Conservation (phyloP, 805 yeast genomes). For the Cyberlindnera xishuangbannaensis region DNA sequence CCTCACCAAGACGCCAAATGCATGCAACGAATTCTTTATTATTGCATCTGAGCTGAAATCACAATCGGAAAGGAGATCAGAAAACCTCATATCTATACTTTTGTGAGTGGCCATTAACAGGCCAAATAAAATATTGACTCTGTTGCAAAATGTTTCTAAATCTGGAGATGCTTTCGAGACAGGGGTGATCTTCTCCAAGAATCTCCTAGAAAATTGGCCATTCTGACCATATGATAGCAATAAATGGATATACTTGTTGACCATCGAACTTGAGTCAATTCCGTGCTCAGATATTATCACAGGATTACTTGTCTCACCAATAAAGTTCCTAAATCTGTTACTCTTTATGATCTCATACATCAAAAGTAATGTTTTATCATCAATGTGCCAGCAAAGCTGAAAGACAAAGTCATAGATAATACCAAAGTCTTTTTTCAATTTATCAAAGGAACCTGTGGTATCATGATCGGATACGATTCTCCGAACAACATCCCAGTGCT, state of each 20-base stretch:
- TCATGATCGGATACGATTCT: slow-evolving; percentile 2
- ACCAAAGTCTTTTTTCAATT: slow-evolving; percentile 8
- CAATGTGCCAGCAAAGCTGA: slow-evolving; percentile 11
- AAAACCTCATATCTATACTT: slow-evolving; percentile 14
- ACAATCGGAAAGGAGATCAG: slow-evolving; percentile 10
- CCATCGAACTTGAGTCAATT: slow-evolving; percentile 10
- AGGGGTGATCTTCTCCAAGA: slow-evolving; percentile 20
- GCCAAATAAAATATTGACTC: slow-evolving; percentile 18
- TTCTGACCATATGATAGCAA: slow-evolving; percentile 7
- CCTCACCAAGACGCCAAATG: slow-evolving; percentile 6
- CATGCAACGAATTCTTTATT: slow-evolving; percentile 7
- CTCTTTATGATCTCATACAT: slow-evolving; percentile 20
- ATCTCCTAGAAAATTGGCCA: slow-evolving; percentile 8
- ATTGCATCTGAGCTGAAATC: slow-evolving; percentile 5
- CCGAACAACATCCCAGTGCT: slow-evolving; percentile 11
- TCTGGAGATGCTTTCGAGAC: slow-evolving; percentile 15
- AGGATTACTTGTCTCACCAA: slow-evolving; percentile 10
- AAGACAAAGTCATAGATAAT: slow-evolving; percentile 6
- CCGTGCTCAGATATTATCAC: slow-evolving; percentile 6
- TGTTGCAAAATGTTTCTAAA: slow-evolving; percentile 16
- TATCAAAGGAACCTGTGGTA: background rate
- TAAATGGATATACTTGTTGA: slow-evolving; percentile 17
- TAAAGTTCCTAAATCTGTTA: slow-evolving; percentile 18
- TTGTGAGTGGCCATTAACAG: slow-evolving; percentile 12
- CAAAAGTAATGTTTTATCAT: slow-evolving; percentile 10